Base-by-base conservation (phyloP, 2,329 filamentous ascomycete genomes). In the Xenosphaeropsis pyriputrescens region DNA sequence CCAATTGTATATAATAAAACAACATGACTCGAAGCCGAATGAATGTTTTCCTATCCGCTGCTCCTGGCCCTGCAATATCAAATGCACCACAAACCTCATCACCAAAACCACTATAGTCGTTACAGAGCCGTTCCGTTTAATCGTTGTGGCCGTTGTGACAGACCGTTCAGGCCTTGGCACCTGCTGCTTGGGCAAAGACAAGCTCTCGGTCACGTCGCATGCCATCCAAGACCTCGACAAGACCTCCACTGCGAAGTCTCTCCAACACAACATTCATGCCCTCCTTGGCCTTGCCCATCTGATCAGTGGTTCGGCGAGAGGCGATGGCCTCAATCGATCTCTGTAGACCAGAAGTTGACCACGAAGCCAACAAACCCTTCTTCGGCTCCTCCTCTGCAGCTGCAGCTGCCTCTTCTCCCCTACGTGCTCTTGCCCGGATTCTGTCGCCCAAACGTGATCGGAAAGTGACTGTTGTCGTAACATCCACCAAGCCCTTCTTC, bases 241-340 rank as follows among this genome's bases (percentile, higher is more conserved):
- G 61, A 1, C 77, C 77, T 22, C 76, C 75, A 40, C 65, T 62
- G 37, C 77, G 63, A 50, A 81, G 57, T 35, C 81, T 64, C 57
- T 85, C 79, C 18, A 91, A 65, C 7, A 91, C 83, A 29, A 88
- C 73, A 40, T 73, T 76, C 84, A 91, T 89, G 35, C 84, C 84
- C 55, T 88, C 80, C 36, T 80, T 75, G 47, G 81, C 84, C 62
- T 88, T 88, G 37, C 79, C 76, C 49, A 89, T 69, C 53, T 84
- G 81, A 49, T 81, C 79, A 46, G 79, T 72, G 5, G 84, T 85
- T 54, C 84, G 80, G 51, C 76, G 79, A 30, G 83, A 75, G 9
- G 81, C 82, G 43, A 89, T 77, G 38, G 72, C 71, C 61, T 91
- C 84, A 50, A 91, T 88, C 50, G 77, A 85, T 45, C 79, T 67